Base-by-base conservation (phyloP, 495 filamentous ascomycete species). In the Aspergillus ostianus region DNA sequence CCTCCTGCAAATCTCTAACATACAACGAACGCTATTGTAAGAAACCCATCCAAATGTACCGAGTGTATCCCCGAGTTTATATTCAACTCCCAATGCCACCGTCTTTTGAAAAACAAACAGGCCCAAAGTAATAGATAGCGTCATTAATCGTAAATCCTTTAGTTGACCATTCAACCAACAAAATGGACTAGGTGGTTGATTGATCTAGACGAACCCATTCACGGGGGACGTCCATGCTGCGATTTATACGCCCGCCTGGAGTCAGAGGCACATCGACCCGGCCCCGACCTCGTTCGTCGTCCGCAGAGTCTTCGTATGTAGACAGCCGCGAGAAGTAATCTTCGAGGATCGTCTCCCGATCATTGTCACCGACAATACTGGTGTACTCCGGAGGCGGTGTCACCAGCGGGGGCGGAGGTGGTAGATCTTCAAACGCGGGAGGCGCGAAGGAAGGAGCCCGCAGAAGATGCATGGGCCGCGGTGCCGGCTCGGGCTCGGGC, bases 301-400 rank as follows among this genome's bases (percentile, higher is more conserved):
- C 84, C 18, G 84, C 82, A 45, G 78, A 65, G 2, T 77, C 80
- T 41, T 80, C 82, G 53, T 85, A 83, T 67, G 82, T 85, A 0
- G 85, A 82, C 19, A 88, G 70, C 26, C 90, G 83, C 0, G 87
- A 81, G 67, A 98, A 98, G 66, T 98, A 98, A 64, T 97, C 94
- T 2, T 93, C 90, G 15, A 98, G 76, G 6, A 77, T 73, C 0
- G 90, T 86, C 57, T 90, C 88, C n/a, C 86, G 82, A 55, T 86
- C 86, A n/a, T 84, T 84, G 56, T 91, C 82, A 44, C 88, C 89
- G n/a, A 96, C 85, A 53, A 98, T 88, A 26, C 78, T 78, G 18
- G 93, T 91, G 62, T 98, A 98, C 54, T 88, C 86, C 0, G 94
- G 94, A 3, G 94, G 94, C 2, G 93, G 93, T 0, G 92, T 96